phyloP scores from a whole-genome alignment of 805 yeast genomes.

The Hanseniaspora guilliermondii region DNA sequence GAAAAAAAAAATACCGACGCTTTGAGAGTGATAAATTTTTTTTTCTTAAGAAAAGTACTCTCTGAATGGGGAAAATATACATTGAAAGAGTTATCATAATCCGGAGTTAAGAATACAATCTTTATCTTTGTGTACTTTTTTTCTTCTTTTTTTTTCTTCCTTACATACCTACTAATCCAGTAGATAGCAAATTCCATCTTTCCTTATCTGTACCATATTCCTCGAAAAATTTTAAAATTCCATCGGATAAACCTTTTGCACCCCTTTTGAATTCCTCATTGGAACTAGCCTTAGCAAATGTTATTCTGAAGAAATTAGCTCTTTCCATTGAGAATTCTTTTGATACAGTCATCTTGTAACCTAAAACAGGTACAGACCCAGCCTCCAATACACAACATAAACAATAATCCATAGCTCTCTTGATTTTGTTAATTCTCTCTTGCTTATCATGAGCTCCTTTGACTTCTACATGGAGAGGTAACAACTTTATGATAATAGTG shows the following conservation, averaged over 20 bases:
- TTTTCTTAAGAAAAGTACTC: no score
- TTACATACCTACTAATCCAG: slow-evolving; percentile 11
- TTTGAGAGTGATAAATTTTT: background rate
- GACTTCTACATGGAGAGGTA: background rate
- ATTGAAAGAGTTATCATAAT: no score
- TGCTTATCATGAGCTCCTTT: background rate
- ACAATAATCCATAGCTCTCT: slow-evolving; percentile 33
- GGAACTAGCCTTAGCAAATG: slow-evolving; percentile 42
- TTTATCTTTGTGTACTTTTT: background rate
- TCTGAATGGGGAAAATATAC: no score
- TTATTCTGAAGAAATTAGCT: slow-evolving; percentile 45
- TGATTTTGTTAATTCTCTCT: slow-evolving; percentile 19
- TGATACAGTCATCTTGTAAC: slow-evolving; percentile 46
- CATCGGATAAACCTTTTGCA: slow-evolving; percentile 37
- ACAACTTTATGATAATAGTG: slow-evolving; percentile 31
- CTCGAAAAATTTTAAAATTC: slow-evolving; percentile 33
- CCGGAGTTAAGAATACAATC: background rate
- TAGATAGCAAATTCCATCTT: slow-evolving; percentile 3
- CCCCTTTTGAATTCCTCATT: slow-evolving; percentile 40
- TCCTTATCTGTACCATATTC: slow-evolving; percentile 12
- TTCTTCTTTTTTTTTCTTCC: background rate
- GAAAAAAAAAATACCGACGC: background rate
- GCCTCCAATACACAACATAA: slow-evolving; percentile 32
- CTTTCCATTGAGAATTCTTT: slow-evolving; percentile 30
- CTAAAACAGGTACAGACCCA: slow-evolving; percentile 48